Base-by-base conservation (phyloP, 176 grass and related monocot genomes). In the Hordeum marinum region DNA sequence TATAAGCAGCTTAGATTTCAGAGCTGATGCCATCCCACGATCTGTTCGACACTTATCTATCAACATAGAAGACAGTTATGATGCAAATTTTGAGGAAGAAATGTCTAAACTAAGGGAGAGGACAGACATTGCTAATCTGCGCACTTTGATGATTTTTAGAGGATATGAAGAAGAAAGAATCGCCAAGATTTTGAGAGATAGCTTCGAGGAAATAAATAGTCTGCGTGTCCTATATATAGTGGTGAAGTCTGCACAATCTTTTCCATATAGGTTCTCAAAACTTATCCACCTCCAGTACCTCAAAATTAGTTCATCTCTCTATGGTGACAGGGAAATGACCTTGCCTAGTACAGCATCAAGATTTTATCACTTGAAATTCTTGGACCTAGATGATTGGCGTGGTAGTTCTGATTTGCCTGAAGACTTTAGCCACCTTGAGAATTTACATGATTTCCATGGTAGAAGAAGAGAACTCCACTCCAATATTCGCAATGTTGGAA, bases 241-340 rank as follows among this genome's bases (percentile, higher is more conserved):
- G 1, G 23, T 62, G 59, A 62, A 62, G 0, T 13, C 59, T 62
- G 4, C 59, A 12, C 3, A 26, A 62, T 62, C 11, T 26, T 62
- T 62, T 62, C 59, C 23, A 6, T 5, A 26, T 27, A 62, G 4
- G 59, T 62, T 62, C 13, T 27, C 59, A 12, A 62, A 62, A 62
- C 23, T 62, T 5, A 62, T 62, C 3, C 59, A 62, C 59, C 59
- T 62, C 23, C 59, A 27, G 4, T 62, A 62, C 59, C 23, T 62
- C 24, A 62, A 62, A 62, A 26, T 62, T 62, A 62, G 0, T 27
- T 62, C 59, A 62, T 0, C 59, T 26, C 4, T 34, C 32, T 2
- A 12, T 10, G 0, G 1, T 7, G 23, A 26, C 2, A 0, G 0
- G 1, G 23, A 26, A 62, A 11, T 62, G 24, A 62, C 11, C 0